These are phyloP conservation scores for Metschnikowia cubensis DNA, from an alignment of 805 yeast genomes.

Conservation along the genomic window DNA sequence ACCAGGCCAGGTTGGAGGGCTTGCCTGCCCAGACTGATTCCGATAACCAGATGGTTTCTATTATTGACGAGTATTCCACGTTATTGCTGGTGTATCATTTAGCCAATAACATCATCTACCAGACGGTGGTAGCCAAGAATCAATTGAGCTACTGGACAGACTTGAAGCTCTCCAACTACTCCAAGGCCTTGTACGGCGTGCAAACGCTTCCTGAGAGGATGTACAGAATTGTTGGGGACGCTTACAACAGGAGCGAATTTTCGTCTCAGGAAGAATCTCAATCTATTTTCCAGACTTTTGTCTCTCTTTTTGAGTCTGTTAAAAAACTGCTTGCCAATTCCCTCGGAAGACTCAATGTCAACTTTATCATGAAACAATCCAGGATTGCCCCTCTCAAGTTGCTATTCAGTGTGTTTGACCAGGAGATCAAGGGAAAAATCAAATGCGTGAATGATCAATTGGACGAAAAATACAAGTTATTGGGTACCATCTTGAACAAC, in stretches of 20 bases:
- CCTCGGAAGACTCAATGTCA: constrained; percentile 9
- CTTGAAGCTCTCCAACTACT: constrained; percentile 21
- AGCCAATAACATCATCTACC: constrained; percentile 32
- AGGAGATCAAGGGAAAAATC: constrained; percentile 26
- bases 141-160: constrained; percentile 36
- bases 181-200: constrained; percentile 29
- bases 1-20: constrained; percentile 6
- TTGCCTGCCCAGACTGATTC: constrained; percentile 4
- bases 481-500: constrained; percentile 25
- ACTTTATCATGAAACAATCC: constrained; percentile 13
- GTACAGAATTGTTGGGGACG: constrained; percentile 1
- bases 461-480: constrained; percentile 19
- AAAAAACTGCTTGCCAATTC: constrained; percentile 1
- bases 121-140: constrained; percentile 30
- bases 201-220: constrained; percentile 32
- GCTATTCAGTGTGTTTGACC: constrained; percentile 23
- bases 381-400: constrained; percentile 12
- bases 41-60: constrained; percentile 8
- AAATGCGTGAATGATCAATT: constrained; percentile 20
- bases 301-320: constrained; percentile 6
- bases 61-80: constrained; percentile 24
- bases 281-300: not conserved
- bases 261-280: not conserved
- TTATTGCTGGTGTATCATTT: constrained; percentile 24
- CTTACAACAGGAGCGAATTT: constrained; percentile 1